A percentile compares a stretch with the other conserved stretches of the same genome.
Evolutionary conservation across 176 grass and related monocot genomes (phyloP).

Genomic region (Carex cristatella): DNA sequence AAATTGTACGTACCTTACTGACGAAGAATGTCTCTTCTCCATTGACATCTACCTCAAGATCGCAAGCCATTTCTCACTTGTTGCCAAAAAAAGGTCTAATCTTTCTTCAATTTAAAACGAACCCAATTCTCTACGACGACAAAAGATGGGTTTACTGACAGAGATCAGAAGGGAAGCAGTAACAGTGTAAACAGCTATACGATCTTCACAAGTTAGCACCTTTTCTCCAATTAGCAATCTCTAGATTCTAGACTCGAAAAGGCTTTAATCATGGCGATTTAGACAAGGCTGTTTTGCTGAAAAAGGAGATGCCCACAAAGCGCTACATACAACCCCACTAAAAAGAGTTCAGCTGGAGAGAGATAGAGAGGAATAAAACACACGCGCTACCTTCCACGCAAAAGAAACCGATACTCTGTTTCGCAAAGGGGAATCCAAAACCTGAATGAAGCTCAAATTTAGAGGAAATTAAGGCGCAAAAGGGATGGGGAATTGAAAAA

Average conservation of each 20-base stretch:
- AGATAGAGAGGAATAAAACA: constrained; percentile 21
- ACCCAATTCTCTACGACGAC: not conserved
- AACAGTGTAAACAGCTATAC: not conserved
- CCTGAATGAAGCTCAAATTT: constrained; percentile 13
- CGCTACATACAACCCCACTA: constrained; percentile 10
- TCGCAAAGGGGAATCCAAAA: not conserved
- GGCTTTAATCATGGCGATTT: constrained; percentile 23
- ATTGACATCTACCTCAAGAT: constrained; percentile 83
- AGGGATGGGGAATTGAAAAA: constrained; percentile 16
- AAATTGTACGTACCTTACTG: constrained; percentile 48
- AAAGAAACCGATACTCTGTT: constrained; percentile 18
- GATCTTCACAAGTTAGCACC: not conserved
- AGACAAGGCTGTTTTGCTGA: not conserved
- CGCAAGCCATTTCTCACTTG: constrained; percentile 45
- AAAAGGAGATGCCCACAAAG: constrained; percentile 18
- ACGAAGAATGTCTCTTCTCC: constrained; percentile 76
- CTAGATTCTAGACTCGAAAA: constrained; percentile 21
- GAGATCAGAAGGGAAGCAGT: constrained; percentile 1
- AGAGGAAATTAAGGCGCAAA: constrained; percentile 9
- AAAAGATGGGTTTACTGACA: constrained; percentile 1
- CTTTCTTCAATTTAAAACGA: constrained; percentile 12
- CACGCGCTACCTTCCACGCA: constrained; percentile 25
- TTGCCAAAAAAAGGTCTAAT: not conserved
- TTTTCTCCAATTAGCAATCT: constrained; percentile 6
- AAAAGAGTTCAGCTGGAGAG: not conserved